These are phyloP conservation scores for Marasmius tenuissimus DNA, from an alignment of 1,284 basidiomycete genomes.

Conservation along the genomic window DNA sequence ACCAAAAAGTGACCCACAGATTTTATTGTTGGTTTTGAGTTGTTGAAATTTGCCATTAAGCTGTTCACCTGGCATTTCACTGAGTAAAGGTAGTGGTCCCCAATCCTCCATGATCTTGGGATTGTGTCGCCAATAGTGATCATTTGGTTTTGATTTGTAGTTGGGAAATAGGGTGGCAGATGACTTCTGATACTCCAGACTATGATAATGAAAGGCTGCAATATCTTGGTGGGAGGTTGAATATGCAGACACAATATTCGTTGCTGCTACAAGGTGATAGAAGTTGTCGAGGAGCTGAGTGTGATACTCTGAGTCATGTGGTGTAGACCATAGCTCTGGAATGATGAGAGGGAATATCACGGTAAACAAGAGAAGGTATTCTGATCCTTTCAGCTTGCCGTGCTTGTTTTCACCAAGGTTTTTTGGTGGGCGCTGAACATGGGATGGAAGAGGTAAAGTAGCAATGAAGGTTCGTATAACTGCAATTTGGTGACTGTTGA, in stretches of 20 bases:
- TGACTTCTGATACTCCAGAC: not conserved
- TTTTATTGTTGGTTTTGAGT: not conserved
- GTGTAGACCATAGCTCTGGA: not conserved
- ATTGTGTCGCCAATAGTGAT: not conserved
- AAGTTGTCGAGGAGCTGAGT: not conserved
- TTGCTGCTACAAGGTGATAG: not conserved
- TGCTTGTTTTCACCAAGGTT: not conserved
- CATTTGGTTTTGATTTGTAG: not conserved
- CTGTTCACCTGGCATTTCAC: not conserved
- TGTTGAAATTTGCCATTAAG: not conserved
- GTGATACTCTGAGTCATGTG: not conserved
- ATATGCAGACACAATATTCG: not conserved
- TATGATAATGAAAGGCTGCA: not conserved
- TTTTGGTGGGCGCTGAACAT: not conserved
- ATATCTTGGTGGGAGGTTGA: not conserved
- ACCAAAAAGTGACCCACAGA: not conserved
- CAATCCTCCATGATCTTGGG: not conserved
- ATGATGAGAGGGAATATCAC: conserved; percentile 1
- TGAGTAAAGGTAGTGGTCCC: not conserved
- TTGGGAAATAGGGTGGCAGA: not conserved
- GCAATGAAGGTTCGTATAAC: too few relatives aligned
- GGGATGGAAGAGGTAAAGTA: not conserved
- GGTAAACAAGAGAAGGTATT: not conserved
- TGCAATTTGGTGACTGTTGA: not conserved
- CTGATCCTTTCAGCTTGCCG: not conserved